Evolutionary conservation across 495 filamentous ascomycete species (phyloP).

Genomic region (Lepraria neglecta): DNA sequence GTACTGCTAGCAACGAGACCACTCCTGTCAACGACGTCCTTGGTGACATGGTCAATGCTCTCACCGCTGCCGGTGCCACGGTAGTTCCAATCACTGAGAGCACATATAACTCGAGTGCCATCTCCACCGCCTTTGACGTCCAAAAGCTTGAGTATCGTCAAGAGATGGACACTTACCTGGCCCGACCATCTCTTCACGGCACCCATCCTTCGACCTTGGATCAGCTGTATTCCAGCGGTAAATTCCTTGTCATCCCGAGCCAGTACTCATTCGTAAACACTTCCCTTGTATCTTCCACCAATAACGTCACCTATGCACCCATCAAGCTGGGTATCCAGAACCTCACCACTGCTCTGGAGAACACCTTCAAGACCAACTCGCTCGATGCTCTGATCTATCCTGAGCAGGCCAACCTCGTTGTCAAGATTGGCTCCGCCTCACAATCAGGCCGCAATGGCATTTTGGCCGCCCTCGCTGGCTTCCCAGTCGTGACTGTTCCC

Average conservation of each 20-base stretch:
- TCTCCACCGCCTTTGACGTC: constrained; percentile 44
- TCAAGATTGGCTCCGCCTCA: constrained; percentile 46
- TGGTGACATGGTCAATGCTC: constrained; percentile 29
- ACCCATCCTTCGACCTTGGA: constrained; percentile 36
- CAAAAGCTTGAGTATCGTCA: constrained; percentile 54
- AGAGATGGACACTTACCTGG: constrained; percentile 44
- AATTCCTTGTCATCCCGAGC: constrained; percentile 51
- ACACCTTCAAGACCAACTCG: constrained; percentile 41
- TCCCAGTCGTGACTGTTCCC: constrained; percentile 58
- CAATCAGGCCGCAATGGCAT: constrained; percentile 60
- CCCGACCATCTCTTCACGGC: constrained; percentile 30
- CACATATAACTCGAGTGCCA: constrained; percentile 45
- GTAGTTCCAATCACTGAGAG: constrained; percentile 44
- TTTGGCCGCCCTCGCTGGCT: constrained; percentile 56
- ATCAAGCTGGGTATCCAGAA: constrained; percentile 40
- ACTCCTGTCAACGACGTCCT: constrained; percentile 47
- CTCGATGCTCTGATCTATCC: constrained; percentile 60
- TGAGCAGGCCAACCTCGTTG: constrained; percentile 58
- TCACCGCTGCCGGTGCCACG: constrained; percentile 35
- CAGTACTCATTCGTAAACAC: constrained; percentile 49
- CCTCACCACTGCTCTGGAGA: constrained; percentile 42
- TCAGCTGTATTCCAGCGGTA: constrained; percentile 38
- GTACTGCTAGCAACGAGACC: constrained; percentile 40
- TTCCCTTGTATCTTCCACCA: constrained; percentile 42
- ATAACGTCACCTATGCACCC: constrained; percentile 40